A percentile compares a stretch with the other conserved stretches of the same genome.
These are phyloP conservation scores for Asterochloris erici DNA, from an alignment of 139 green algal genomes.

Conservation along the genomic window DNA sequence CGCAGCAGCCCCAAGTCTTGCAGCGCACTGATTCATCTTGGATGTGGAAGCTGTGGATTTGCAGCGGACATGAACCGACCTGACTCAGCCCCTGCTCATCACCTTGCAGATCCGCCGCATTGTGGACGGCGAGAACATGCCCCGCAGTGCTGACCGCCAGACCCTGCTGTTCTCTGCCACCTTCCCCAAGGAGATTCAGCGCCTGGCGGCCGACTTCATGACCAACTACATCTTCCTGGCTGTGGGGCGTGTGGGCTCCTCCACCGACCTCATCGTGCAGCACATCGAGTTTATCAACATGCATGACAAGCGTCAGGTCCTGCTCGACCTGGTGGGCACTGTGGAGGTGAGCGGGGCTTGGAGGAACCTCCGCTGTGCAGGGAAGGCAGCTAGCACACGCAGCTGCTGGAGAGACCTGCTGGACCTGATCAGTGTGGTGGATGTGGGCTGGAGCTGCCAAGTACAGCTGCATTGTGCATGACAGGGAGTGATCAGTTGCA, in stretches of 20 bases:
- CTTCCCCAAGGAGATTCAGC: constrained; percentile 91
- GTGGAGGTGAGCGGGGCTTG: constrained; percentile 52
- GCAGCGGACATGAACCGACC: too few species aligned
- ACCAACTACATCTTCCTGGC: constrained; percentile 98
- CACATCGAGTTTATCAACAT: constrained; percentile 79
- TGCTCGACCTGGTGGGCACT: constrained; percentile 90
- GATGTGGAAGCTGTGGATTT: too few species aligned
- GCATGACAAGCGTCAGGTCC: constrained; percentile 85
- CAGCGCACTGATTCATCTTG: too few species aligned
- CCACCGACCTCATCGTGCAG: constrained; percentile 95
- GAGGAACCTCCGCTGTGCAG: too few species aligned
- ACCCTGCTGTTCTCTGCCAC: constrained; percentile 96
- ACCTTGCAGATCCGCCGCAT: constrained; percentile 42
- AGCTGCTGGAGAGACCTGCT: too few species aligned
- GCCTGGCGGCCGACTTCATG: constrained; percentile 93
- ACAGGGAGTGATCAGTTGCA: too few species aligned
- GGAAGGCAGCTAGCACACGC: too few species aligned
- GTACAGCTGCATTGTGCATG: too few species aligned
- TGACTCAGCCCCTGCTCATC: neutral
- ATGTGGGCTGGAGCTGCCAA: too few species aligned
- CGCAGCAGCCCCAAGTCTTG: too few species aligned
- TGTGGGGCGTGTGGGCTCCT: constrained; percentile 91
- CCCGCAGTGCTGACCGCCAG: constrained; percentile 76
- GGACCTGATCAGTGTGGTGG: too few species aligned
- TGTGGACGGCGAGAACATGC: constrained; percentile 91